Percentiles rank a stretch among this genome's conserved stretches.
Conservation (phyloP, 73 alveolate species). For the Tetrahymena borealis region DNA sequence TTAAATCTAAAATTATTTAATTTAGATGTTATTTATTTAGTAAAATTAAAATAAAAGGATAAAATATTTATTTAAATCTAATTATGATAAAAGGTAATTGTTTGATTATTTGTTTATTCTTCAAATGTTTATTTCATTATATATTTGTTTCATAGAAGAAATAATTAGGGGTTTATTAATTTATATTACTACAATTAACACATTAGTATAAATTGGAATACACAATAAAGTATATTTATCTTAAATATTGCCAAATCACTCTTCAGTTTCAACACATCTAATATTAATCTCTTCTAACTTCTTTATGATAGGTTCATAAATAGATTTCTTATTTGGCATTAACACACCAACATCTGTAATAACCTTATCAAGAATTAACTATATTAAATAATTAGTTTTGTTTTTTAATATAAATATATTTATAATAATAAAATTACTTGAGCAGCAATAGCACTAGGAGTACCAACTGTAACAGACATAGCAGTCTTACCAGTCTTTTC, state of each 20-base stretch:
- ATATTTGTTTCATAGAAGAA: too few species aligned
- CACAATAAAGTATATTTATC: too few species aligned
- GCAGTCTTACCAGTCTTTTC: slow-evolving; percentile 61
- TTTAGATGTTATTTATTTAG: too few species aligned
- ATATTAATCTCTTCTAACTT: not conserved
- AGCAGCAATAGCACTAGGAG: slow-evolving; percentile 71
- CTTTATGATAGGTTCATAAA: not conserved
- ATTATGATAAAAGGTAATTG: too few species aligned
- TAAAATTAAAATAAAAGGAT: too few species aligned
- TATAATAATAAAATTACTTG: slow-evolving; percentile 22
- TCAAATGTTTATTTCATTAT: too few species aligned
- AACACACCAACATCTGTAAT: not conserved
- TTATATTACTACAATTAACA: not conserved
- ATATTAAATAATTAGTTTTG: not conserved
- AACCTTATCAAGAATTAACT: not conserved
- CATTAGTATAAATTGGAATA: too few species aligned
- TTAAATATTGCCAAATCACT: not conserved
- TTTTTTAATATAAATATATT: not conserved
- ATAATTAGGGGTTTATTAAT: too few species aligned
- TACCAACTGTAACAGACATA: slow-evolving; percentile 81
- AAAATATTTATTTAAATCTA: too few species aligned
- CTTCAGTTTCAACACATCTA: not conserved
- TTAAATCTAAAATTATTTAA: too few species aligned
- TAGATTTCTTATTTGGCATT: not conserved
- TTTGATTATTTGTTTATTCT: too few species aligned